Conservation (phyloP, 768 basidiomycete genomes). For the Tubosaeta sp. region DNA sequence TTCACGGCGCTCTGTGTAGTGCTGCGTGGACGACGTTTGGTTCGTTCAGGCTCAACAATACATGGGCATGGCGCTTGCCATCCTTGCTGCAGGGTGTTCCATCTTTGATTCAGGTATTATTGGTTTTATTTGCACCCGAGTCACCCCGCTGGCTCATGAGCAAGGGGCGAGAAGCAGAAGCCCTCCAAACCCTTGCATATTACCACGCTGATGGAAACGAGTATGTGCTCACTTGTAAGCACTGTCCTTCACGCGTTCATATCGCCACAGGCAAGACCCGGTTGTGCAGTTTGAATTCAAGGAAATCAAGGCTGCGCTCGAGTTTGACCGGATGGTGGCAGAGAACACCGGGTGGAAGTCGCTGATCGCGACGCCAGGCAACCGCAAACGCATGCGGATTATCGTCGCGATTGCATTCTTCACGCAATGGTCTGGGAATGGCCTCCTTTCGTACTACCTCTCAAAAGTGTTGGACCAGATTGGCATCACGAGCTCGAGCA, state of each 20-base stretch:
- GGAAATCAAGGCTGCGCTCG: conserved; percentile 76
- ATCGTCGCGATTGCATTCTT: conserved; percentile 66
- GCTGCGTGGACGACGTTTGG: conserved; percentile 81
- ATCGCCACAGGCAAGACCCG: conserved; percentile 45
- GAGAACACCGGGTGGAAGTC: conserved; percentile 64
- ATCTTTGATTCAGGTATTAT: conserved; percentile 57
- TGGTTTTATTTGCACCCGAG: conserved; percentile 73
- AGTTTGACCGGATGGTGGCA: conserved; percentile 57
- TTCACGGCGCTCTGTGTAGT: conserved; percentile 24
- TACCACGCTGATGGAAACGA: conserved; percentile 79
- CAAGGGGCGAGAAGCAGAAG: conserved; percentile 69
- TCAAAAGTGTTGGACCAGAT: conserved; percentile 63
- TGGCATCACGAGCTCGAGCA: conserved; percentile 51
- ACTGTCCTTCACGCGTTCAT: background rate
- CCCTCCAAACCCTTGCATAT: conserved; percentile 65
- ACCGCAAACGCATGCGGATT: conserved; percentile 62
- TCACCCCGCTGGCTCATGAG: conserved; percentile 79
- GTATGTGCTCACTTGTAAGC: conserved; percentile 27
- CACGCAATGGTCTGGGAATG: conserved; percentile 76
- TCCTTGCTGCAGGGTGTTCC: conserved; percentile 70
- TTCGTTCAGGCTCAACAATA: conserved; percentile 61
- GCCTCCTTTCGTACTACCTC: conserved; percentile 71
- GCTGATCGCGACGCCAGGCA: conserved; percentile 62
- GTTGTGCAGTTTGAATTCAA: conserved; percentile 72
- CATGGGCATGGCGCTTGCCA: conserved; percentile 83